Evolutionary conservation across 2,329 filamentous ascomycete genomes (phyloP).

Genomic region (Xylaria hypoxylon): DNA sequence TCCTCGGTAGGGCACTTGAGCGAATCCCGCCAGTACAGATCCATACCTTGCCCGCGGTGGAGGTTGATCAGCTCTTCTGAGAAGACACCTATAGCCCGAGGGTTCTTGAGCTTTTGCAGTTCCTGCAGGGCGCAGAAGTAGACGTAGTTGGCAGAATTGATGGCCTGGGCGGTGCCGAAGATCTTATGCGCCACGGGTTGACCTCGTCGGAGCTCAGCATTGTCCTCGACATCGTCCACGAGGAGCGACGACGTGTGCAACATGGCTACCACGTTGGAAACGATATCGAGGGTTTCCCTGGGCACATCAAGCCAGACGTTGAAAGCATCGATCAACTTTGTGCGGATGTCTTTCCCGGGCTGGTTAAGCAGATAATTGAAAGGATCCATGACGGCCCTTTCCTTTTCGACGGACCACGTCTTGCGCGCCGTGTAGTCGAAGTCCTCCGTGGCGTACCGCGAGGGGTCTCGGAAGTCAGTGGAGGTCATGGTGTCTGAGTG

Average conservation of each 20-base stretch:
- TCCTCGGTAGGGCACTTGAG: conserved; percentile 86
- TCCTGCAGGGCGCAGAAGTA: conserved; percentile 85
- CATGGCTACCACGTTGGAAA: conserved; percentile 85
- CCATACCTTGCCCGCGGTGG: conserved; percentile 90
- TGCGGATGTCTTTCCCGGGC: conserved; percentile 86
- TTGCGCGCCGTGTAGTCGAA: conserved; percentile 63
- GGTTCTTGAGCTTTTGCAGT: conserved; percentile 76
- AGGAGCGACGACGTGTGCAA: conserved; percentile 86
- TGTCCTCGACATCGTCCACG: conserved; percentile 90
- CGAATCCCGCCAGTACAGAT: conserved; percentile 89
- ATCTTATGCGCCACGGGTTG: conserved; percentile 86
- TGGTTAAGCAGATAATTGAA: conserved; percentile 84
- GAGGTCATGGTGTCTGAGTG: conserved; percentile 53
- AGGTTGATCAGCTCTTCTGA: conserved; percentile 86
- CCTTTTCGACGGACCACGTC: conserved; percentile 79
- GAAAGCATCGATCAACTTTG: conserved; percentile 83
- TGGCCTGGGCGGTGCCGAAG: conserved; percentile 87
- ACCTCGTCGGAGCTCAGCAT: conserved; percentile 79
- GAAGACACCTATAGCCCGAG: conserved; percentile 75
- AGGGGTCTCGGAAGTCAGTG: conserved; percentile 60
- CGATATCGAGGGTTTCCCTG: conserved; percentile 73
- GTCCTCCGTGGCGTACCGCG: conserved; percentile 66
- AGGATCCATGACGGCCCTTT: conserved; percentile 80
- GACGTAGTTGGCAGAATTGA: conserved; percentile 91
- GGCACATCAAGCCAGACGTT: conserved; percentile 84